These are phyloP conservation scores for Clausena lansium DNA, from an alignment of 345 rosid genomes.

Conservation along the genomic window DNA sequence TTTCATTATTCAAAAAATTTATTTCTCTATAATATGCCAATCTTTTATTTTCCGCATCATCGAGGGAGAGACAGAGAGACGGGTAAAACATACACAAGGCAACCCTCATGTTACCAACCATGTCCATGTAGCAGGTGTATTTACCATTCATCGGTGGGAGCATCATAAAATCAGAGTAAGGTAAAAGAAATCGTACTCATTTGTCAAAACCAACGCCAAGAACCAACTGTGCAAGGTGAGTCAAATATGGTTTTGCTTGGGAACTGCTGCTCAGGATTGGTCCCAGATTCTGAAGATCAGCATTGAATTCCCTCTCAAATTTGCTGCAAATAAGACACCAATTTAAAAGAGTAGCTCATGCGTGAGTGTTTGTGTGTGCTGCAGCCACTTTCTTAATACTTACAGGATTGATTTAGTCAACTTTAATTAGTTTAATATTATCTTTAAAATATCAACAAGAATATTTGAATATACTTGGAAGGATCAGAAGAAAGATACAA, in stretches of 20 bases:
- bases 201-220: conserved; percentile 67
- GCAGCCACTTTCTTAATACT: conserved; percentile 32
- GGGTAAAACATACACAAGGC: background rate
- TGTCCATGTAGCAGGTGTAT: background rate
- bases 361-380: background rate
- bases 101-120: background rate
- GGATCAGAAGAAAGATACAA: too few species aligned
- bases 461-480: too few species aligned
- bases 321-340: conserved; percentile 44
- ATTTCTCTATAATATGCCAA: too few species aligned
- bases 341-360: background rate
- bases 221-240: conserved; percentile 94
- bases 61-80: background rate
- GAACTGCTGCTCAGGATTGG: conserved; percentile 75
- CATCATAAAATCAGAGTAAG: background rate
- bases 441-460: background rate
- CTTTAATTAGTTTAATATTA: conserved; percentile 42
- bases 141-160: background rate
- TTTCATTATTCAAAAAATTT: too few species aligned
- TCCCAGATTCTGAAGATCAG: conserved; percentile 85
- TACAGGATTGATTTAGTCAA: conserved; percentile 73
- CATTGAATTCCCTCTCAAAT: conserved; percentile 79
- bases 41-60: too few species aligned
- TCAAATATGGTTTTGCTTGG: conserved; percentile 90
- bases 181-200: conserved; percentile 12